Evolutionary conservation across 805 yeast genomes (phyloP).

Genomic region (Pichia occidentalis): DNA sequence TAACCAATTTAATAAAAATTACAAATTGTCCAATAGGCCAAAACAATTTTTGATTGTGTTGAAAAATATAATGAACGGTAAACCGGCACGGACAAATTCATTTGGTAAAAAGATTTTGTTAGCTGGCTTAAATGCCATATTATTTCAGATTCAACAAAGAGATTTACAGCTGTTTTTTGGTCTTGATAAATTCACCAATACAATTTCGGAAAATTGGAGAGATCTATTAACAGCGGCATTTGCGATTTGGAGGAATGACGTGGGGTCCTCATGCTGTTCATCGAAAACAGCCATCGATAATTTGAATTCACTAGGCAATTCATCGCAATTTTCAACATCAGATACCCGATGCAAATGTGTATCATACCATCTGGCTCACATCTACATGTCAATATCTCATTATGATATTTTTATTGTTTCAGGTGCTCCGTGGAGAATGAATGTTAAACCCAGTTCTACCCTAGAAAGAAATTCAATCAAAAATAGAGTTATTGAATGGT

Average conservation of each 20-base stretch:
- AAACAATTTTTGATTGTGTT: constrained; percentile 49
- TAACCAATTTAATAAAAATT: constrained; percentile 17
- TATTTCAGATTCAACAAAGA: constrained; percentile 68
- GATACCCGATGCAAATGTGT: constrained; percentile 57
- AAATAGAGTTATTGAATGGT: constrained; percentile 47
- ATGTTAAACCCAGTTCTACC: constrained; percentile 47
- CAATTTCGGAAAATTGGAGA: constrained; percentile 52
- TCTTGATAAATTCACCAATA: constrained; percentile 31
- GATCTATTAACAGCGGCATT: constrained; percentile 62
- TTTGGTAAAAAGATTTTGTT: constrained; percentile 64
- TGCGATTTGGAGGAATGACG: constrained; percentile 59
- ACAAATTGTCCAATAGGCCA: constrained; percentile 26
- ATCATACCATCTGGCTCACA: constrained; percentile 67
- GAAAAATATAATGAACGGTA: constrained; percentile 50
- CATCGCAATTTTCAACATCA: constrained; percentile 29
- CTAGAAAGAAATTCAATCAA: constrained; percentile 44
- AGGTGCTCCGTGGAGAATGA: constrained; percentile 80
- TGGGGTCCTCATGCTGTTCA: constrained; percentile 33
- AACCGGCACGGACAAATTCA: constrained; percentile 39
- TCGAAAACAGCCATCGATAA: constrained; percentile 30
- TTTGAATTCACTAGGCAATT: constrained; percentile 21
- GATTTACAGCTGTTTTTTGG: constrained; percentile 54
- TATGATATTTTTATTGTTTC: constrained; percentile 74
- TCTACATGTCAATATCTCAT: constrained; percentile 63
- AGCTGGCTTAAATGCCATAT: constrained; percentile 59